Percentiles rank a stretch among this genome's conserved stretches.
Conservation (phyloP, 768 basidiomycete genomes). For the Suillus brevipes region DNA sequence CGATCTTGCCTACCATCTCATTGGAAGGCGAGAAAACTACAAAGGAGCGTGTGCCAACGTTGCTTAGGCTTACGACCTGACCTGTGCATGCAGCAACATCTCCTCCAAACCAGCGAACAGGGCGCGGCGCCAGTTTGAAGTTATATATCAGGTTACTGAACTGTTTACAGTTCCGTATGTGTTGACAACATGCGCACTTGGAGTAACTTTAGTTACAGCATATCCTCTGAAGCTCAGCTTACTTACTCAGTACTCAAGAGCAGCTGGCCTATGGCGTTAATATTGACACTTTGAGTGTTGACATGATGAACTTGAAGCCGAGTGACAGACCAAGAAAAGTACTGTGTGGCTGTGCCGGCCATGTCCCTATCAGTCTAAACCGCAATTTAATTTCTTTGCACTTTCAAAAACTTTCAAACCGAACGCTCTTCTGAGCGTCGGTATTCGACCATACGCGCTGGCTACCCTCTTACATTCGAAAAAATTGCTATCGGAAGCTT, state of each 20-base stretch:
- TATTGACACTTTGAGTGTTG: no score
- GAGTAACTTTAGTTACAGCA: no score
- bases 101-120: background rate
- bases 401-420: background rate
- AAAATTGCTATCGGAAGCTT: background rate
- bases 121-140: background rate
- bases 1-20: background rate
- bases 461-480: background rate
- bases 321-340: no score
- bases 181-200: no score
- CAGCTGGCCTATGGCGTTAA: background rate
- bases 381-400: background rate
- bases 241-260: background rate
- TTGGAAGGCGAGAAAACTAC: background rate
- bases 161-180: background rate
- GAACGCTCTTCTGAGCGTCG: background rate
- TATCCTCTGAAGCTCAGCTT: no score
- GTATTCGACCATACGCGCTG: background rate
- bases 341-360: background rate
- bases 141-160: background rate
- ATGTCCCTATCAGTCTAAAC: background rate
- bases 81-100: background rate
- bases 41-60: background rate
- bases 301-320: no score
- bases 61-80: background rate